These are phyloP conservation scores for Aspergillaceae sp. DNA, from an alignment of 2,329 filamentous ascomycete genomes.

Conservation along the genomic window DNA sequence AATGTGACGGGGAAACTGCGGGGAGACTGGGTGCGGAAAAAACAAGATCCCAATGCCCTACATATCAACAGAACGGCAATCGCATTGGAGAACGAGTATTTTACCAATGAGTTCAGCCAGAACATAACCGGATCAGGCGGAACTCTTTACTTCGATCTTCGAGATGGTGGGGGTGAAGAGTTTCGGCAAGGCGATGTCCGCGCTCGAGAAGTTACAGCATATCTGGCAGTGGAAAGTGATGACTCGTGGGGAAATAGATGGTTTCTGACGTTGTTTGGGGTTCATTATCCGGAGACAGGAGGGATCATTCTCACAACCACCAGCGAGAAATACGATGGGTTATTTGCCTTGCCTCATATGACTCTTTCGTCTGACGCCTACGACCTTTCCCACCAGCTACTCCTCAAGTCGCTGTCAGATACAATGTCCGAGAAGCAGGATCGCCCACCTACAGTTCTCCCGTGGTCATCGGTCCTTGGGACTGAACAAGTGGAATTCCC, in stretches of 20 bases:
- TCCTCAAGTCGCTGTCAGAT: conserved; percentile 64
- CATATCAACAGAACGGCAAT: conserved; percentile 58
- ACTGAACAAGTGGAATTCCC: conserved; percentile 41
- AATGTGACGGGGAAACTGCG: conserved; percentile 70
- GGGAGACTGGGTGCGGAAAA: conserved; percentile 63
- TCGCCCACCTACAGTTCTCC: conserved; percentile 49
- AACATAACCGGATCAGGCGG: conserved; percentile 71
- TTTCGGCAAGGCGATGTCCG: conserved; percentile 39
- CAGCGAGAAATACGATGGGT: conserved; percentile 87
- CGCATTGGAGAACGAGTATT: conserved; percentile 58
- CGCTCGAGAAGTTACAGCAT: conserved; percentile 60
- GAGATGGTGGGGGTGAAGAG: conserved; percentile 41
- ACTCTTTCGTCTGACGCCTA: conserved; percentile 51
- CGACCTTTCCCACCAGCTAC: conserved; percentile 51
- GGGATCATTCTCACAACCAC: conserved; percentile 75
- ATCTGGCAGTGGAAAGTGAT: conserved; percentile 63
- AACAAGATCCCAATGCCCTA: conserved; percentile 41
- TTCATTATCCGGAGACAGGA: conserved; percentile 78
- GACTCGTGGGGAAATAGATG: conserved; percentile 62
- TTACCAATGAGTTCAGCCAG: conserved; percentile 58
- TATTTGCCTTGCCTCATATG: conserved; percentile 82
- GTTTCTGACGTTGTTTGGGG: conserved; percentile 71
- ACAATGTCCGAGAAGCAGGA: conserved; percentile 57
- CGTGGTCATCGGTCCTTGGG: conserved; percentile 65
- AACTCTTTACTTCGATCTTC: conserved; percentile 60